These are phyloP conservation scores for Phytophthora aleatoria DNA, from an alignment of 352 stramenopile genomes.

Conservation along the genomic window DNA sequence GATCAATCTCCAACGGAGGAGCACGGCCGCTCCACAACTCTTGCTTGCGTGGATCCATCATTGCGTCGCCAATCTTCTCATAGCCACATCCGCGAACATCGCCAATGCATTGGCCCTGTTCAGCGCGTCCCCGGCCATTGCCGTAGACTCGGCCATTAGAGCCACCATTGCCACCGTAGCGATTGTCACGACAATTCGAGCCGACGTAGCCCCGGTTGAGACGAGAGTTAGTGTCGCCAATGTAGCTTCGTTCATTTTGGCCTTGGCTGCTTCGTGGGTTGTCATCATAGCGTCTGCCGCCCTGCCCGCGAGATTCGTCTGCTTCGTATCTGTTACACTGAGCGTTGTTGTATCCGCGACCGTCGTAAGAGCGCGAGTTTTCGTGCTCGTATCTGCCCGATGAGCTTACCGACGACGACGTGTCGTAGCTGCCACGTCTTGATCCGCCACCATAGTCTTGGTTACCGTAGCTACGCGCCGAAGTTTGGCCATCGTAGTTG, in stretches of 20 bases:
- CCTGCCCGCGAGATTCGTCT: not conserved
- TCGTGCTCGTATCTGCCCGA: slow-evolving; percentile 13
- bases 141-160: slow-evolving; percentile 1
- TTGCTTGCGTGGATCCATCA: slow-evolving; percentile 48
- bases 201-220: not conserved
- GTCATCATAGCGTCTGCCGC: slow-evolving; percentile 2
- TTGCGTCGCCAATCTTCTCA: slow-evolving; percentile 47
- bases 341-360: not conserved
- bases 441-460: slow-evolving; percentile 3
- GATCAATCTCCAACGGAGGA: slow-evolving; percentile 26
- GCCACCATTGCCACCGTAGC: slow-evolving; percentile 3
- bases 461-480: not conserved
- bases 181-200: not conserved
- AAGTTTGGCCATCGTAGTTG: slow-evolving; percentile 1
- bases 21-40: slow-evolving; percentile 45
- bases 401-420: slow-evolving; percentile 8
- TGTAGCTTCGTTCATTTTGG: not conserved
- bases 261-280: not conserved
- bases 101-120: slow-evolving; percentile 5
- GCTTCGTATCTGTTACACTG: not conserved
- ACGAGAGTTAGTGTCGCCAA: not conserved
- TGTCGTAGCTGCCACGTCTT: slow-evolving; percentile 8
- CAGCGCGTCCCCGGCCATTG: not conserved
- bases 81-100: slow-evolving; percentile 46
- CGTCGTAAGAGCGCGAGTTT: not conserved